phyloP scores from a whole-genome alignment of 352 stramenopile species.

The Phytopythium helicoides region DNA sequence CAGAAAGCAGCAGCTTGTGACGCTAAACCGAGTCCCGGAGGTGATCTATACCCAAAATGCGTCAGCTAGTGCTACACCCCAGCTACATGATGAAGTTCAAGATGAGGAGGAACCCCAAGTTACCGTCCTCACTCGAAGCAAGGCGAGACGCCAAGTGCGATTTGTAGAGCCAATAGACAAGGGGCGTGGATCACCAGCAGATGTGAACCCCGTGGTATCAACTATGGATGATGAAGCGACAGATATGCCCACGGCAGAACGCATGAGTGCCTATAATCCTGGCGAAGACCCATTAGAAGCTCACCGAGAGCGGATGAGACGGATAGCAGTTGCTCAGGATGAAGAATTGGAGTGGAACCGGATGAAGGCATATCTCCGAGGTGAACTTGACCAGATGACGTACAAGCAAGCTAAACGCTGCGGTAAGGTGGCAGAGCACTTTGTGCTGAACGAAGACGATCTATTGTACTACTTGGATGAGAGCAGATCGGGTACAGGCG shows the following conservation, averaged over 20 bases:
- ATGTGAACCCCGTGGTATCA: too few relatives aligned
- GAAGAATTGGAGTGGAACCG: too few relatives aligned
- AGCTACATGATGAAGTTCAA: too few relatives aligned
- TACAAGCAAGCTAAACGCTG: conserved; percentile 4
- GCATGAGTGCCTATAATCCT: too few relatives aligned
- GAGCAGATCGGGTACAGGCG: background rate
- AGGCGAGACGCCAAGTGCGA: background rate
- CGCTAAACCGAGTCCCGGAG: conserved; percentile 4
- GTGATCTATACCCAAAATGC: conserved; percentile 9
- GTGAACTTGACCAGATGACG: conserved; percentile 8
- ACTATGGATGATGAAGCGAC: too few relatives aligned
- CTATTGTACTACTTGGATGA: conserved; percentile 3
- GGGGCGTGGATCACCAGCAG: background rate
- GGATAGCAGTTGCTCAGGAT: conserved; percentile 8
- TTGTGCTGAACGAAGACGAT: conserved; percentile 8
- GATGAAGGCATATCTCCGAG: too few relatives aligned
- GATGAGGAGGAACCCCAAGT: background rate
- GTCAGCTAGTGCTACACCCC: too few relatives aligned
- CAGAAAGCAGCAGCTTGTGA: background rate
- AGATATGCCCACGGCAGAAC: too few relatives aligned
- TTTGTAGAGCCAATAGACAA: conserved; percentile 1
- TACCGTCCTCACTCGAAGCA: background rate
- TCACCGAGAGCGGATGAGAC: conserved; percentile 5
- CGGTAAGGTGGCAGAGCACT: conserved; percentile 7
- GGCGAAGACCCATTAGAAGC: conserved; percentile 5